Evolutionary conservation across 2,329 filamentous ascomycete genomes (phyloP).

Genomic region (Aspergillus oerlinghausenensis): DNA sequence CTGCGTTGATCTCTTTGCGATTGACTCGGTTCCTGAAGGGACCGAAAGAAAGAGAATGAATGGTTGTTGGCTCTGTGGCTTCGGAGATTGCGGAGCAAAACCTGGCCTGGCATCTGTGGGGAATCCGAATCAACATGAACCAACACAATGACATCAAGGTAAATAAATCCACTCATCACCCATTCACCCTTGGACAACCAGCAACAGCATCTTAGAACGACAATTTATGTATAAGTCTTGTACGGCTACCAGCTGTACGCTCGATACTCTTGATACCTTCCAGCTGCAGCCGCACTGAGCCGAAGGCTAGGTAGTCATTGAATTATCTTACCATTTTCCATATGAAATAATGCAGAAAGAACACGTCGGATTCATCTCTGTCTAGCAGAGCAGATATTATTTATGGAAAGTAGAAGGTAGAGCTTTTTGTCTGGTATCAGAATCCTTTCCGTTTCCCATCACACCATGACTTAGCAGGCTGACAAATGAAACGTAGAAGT

Average conservation of each 20-base stretch:
- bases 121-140: not conserved
- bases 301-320: no score
- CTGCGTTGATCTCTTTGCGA: not conserved
- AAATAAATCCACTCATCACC: not conserved
- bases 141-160: not conserved
- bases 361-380: not conserved
- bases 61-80: conserved; percentile 1
- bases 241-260: not conserved
- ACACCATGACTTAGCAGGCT: not conserved
- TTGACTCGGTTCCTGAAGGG: not conserved
- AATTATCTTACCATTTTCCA: not conserved
- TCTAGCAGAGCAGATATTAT: not conserved
- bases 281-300: not conserved
- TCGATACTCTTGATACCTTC: not conserved
- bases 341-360: not conserved
- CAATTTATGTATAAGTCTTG: not conserved
- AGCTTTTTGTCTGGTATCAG: not conserved
- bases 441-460: not conserved
- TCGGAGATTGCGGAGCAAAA: conserved; percentile 5
- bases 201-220: not conserved
- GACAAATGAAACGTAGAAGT: not conserved
- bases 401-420: not conserved
- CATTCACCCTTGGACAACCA: not conserved
- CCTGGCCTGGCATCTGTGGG: not conserved
- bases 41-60: conserved; percentile 1